Percentiles rank a stretch among this genome's conserved stretches.
These are phyloP conservation scores for Umbilicus rupestris DNA, from an alignment of 164 flowering plant species.

Conservation along the genomic window DNA sequence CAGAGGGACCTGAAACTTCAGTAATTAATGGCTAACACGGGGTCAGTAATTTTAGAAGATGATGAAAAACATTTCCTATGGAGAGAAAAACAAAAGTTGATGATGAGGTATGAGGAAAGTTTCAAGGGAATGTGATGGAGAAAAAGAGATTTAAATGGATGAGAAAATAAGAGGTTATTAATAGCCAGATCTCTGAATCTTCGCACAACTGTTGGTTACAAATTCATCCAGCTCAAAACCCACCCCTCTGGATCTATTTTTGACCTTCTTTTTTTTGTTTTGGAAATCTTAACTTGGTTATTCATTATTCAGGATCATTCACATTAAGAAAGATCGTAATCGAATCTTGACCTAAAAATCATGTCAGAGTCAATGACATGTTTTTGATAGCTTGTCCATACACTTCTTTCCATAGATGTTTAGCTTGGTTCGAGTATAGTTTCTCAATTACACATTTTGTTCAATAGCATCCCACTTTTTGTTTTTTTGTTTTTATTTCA, in stretches of 20 bases:
- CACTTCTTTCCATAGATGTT: no score
- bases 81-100: conserved; percentile 8
- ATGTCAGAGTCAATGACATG: no score
- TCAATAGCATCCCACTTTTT: no score
- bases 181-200: not conserved
- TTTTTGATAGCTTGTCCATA: no score
- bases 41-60: not conserved
- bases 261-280: not conserved
- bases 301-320: no score
- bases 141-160: not conserved
- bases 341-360: no score
- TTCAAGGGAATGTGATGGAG: conserved; percentile 16
- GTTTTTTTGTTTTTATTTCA: no score
- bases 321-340: no score
- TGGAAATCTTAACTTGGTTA: not conserved
- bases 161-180: not conserved
- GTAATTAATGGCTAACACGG: no score
- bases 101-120: conserved; percentile 11
- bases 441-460: no score
- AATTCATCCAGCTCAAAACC: not conserved
- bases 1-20: conserved; percentile 11
- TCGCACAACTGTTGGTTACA: not conserved
- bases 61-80: conserved; percentile 18
- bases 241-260: conserved; percentile 1
- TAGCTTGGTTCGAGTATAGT: no score